A percentile compares a stretch with the other conserved stretches of the same genome.
phyloP scores from a whole-genome alignment of 352 stramenopile species.

The Globisporangium acanthophoron region DNA sequence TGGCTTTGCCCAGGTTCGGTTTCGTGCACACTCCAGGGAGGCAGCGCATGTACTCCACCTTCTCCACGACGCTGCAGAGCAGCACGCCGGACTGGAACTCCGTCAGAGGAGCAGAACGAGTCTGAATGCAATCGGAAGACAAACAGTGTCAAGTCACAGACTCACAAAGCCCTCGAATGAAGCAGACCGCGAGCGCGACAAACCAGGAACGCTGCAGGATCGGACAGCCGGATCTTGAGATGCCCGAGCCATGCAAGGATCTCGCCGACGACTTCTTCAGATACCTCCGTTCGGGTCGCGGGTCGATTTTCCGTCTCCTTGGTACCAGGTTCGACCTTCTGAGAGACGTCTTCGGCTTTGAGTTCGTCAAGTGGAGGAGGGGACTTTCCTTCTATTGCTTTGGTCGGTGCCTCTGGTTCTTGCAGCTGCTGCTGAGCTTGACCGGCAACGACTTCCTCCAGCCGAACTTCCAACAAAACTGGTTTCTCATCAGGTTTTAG shows the following conservation, averaged over 20 bases:
- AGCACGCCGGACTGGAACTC: slow-evolving; percentile 63
- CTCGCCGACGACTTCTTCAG: slow-evolving; percentile 9
- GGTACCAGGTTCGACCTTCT: background rate
- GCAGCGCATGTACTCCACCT: slow-evolving; percentile 57
- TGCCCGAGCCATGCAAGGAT: slow-evolving; percentile 35
- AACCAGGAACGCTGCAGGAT: slow-evolving; percentile 29
- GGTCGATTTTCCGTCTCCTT: background rate
- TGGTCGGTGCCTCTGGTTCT: background rate
- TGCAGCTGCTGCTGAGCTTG: background rate
- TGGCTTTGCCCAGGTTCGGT: slow-evolving; percentile 34
- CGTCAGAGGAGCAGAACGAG: slow-evolving; percentile 15
- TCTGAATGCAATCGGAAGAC: slow-evolving; percentile 13
- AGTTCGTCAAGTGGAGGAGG: background rate
- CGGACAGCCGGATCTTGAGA: slow-evolving; percentile 24
- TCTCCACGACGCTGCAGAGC: slow-evolving; percentile 61
- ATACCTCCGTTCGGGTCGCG: background rate
- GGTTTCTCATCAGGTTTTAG: background rate
- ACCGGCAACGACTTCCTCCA: no score
- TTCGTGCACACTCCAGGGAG: slow-evolving; percentile 42
- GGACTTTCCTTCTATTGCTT: background rate
- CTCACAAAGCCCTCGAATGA: background rate
- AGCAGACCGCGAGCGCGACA: background rate
- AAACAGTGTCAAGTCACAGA: background rate
- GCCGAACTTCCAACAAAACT: background rate
- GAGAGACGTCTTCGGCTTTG: background rate